Conservation (phyloP, 306 rosid genomes). For the Malus fusca region DNA sequence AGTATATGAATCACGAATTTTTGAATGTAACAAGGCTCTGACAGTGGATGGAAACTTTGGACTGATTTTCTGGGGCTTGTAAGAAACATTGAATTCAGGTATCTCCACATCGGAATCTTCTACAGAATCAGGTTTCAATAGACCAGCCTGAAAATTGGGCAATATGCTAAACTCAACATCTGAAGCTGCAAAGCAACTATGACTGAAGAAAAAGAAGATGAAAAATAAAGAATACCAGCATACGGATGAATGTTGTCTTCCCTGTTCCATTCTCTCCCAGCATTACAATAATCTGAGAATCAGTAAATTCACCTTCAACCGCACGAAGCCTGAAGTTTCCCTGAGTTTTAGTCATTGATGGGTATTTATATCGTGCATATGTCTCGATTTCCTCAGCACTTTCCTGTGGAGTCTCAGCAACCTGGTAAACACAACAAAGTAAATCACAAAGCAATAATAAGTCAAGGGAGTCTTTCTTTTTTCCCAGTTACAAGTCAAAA, state of each 20-base stretch:
- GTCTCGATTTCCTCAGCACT: conserved; percentile 82
- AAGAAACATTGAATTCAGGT: conserved; percentile 95
- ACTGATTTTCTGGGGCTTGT: conserved; percentile 97
- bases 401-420: conserved; percentile 98
- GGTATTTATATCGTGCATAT: conserved; percentile 89
- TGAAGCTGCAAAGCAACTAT: not conserved
- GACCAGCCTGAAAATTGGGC: conserved; percentile 68
- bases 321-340: conserved; percentile 83
- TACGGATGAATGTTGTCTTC: conserved; percentile 92
- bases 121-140: conserved; percentile 71
- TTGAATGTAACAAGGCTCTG: conserved; percentile 67
- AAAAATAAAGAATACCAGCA: conserved; percentile 64
- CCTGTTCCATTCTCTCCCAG: conserved; percentile 99
- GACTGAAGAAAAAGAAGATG: not conserved
- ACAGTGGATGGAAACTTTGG: conserved; percentile 79
- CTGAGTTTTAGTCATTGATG: conserved; percentile 86
- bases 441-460: not conserved
- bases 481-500: not conserved
- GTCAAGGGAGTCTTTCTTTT: not conserved
- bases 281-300: conserved; percentile 98
- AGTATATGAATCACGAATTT: conserved; percentile 77
- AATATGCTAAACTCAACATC: not conserved
- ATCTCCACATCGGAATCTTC: conserved; percentile 74
- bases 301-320: conserved; percentile 89
- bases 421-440: conserved; percentile 43